Conservation (phyloP, 768 basidiomycete species). For the Mycena metata region DNA sequence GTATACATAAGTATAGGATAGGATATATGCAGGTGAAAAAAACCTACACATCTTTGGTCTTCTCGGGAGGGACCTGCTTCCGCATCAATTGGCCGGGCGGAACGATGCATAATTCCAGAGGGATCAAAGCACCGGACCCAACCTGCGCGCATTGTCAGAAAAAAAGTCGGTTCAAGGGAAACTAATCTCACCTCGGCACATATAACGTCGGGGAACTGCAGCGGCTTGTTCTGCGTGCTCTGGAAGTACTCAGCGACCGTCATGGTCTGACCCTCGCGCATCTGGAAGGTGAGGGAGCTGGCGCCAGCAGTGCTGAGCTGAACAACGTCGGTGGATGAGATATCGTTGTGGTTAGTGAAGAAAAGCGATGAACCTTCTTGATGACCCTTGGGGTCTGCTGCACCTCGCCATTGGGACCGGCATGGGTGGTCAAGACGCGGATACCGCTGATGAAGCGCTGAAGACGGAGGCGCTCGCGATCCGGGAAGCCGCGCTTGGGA, state of each 20-base stretch:
- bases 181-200: conserved; percentile 69
- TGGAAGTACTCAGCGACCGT: conserved; percentile 71
- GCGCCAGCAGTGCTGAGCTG: conserved; percentile 58
- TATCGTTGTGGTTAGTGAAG: too few relatives aligned
- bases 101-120: conserved; percentile 71
- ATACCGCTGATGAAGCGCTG: conserved; percentile 65
- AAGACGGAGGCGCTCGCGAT: conserved; percentile 63
- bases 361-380: conserved; percentile 47
- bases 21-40: too few relatives aligned
- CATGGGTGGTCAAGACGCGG: conserved; percentile 44
- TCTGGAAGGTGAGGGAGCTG: conserved; percentile 55
- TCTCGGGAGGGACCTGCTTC: conserved; percentile 78
- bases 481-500: conserved; percentile 54
- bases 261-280: conserved; percentile 60
- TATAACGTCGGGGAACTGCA: conserved; percentile 72
- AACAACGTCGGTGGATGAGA: too few relatives aligned
- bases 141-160: conserved; percentile 55
- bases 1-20: too few relatives aligned
- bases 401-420: conserved; percentile 22
- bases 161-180: too few relatives aligned
- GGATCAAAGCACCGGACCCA: conserved; percentile 66
- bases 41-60: conserved; percentile 64
- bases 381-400: conserved; percentile 58
- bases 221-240: conserved; percentile 61
- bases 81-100: conserved; percentile 78